Conservation (phyloP, 2,329 filamentous ascomycete genomes). For the Harringtonia aguacate region DNA sequence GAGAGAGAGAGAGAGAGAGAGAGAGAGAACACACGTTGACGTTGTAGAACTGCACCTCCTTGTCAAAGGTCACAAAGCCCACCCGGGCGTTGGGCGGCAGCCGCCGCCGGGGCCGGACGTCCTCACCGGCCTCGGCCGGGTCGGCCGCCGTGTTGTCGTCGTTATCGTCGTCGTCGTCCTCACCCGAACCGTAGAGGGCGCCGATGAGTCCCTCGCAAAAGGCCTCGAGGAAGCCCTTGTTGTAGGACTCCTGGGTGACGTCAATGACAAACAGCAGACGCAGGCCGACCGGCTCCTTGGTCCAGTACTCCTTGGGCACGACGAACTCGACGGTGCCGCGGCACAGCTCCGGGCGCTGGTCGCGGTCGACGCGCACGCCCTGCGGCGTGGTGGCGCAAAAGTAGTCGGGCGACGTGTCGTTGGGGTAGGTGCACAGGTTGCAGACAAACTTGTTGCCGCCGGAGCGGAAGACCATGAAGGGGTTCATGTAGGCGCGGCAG, state of each 20-base stretch:
- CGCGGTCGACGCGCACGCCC: constrained; percentile 76
- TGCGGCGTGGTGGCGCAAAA: constrained; percentile 84
- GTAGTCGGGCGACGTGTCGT: constrained; percentile 86
- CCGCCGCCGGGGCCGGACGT: constrained; percentile 42
- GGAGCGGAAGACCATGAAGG: constrained; percentile 94
- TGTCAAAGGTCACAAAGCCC: constrained; percentile 92
- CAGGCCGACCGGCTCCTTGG: constrained; percentile 79
- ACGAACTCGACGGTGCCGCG: constrained; percentile 91
- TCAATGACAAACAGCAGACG: constrained; percentile 89
- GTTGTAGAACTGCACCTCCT: constrained; percentile 97
- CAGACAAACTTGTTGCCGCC: constrained; percentile 96
- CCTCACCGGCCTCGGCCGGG: constrained; percentile 36
- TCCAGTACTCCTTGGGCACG: constrained; percentile 98
- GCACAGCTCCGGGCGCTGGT: constrained; percentile 80
- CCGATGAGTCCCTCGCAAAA: constrained; percentile 82
- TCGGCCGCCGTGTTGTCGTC: constrained; percentile 42
- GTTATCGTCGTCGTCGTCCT: constrained; percentile 44
- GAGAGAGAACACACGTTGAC: constrained; percentile 70
- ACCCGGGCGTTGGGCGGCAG: constrained; percentile 76
- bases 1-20: no score
- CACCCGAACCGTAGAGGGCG: constrained; percentile 67
- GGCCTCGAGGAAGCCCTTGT: constrained; percentile 80
- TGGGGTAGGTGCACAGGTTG: constrained; percentile 96
- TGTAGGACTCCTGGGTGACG: constrained; percentile 82
- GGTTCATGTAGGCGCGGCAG: constrained; percentile 95